Base-by-base conservation (phyloP, 352 stramenopile genomes). In the Pythium vanterpoolii region DNA sequence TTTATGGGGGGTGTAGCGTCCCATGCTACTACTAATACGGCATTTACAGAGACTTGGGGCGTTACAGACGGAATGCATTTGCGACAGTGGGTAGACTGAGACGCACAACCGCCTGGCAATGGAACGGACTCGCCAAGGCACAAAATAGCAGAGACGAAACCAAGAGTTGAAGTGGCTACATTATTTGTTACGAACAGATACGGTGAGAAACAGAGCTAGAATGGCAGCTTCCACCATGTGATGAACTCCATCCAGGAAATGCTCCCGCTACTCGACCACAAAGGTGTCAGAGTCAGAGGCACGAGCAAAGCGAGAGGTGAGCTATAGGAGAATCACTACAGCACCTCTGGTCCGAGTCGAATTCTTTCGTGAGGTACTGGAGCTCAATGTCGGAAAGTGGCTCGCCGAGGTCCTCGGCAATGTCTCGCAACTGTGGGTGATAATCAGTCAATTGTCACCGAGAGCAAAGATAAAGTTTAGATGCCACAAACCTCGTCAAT, bases 171-270 rank as follows among this genome's bases (percentile, higher is more conserved):
- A 64, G 57, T 59, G 55, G 44, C 43, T 47, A 55, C 53, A 50
- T 30, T 62, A 27, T 19, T 27, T 14, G 45, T 52, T 60, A 60
- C 11, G 42, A 52, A 60, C 53, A 24, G 7, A 16, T 10, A 16
- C 5, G 8, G 16, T 21, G 4, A 27, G 24, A 16, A 21, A 23
- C 14, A 53, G 40, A 30, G 23, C 62, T 66, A 89, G 66, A 86
- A 88, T 16, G 78, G 75, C 16, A 80, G 61, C 77, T 90, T 88
- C 81, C 81, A 89, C 78, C 75, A 90, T 54, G 78, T 64, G 64
- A 90, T 87, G 73, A 90, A 90, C 66, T 90, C 81, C 46, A 57
- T 63, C 79, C 81, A 90, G 62, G 64, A 76, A 64, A 90, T 88
- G 27, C 69, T 62, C 16, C 81, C 81, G 53, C 80, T 90, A 56